A percentile compares a stretch with the other conserved stretches of the same genome.
Conservation (phyloP, 169 alveolate species). For the Plasmodium inui region DNA sequence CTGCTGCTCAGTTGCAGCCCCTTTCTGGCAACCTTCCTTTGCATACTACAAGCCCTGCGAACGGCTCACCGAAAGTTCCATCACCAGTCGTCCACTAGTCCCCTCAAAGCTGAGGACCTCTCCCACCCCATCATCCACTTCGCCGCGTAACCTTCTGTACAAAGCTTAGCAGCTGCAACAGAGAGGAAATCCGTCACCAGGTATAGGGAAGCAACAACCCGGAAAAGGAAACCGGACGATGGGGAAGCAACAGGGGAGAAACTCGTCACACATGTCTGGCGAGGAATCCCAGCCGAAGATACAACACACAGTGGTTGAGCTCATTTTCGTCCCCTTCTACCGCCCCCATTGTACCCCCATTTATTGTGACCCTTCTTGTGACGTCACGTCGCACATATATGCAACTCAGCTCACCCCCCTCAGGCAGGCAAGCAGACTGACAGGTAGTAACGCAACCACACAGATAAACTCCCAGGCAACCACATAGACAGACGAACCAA, state of each 20-base stretch:
- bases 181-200: not conserved
- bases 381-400: not conserved
- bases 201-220: not conserved
- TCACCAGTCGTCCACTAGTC: not conserved
- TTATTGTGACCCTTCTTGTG: not conserved
- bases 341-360: not conserved
- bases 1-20: not conserved
- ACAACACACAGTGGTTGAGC: not conserved
- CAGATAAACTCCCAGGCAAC: not conserved
- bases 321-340: not conserved
- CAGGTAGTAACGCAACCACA: not conserved
- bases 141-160: not conserved
- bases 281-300: not conserved
- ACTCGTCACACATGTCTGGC: not conserved
- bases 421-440: not conserved
- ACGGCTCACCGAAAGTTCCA: not conserved
- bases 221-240: not conserved
- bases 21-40: not conserved
- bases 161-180: not conserved
- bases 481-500: not conserved
- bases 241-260: no score
- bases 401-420: not conserved
- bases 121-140: not conserved
- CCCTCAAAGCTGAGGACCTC: not conserved
- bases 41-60: not conserved